Evolutionary conservation across 495 filamentous ascomycete species (phyloP).

Genomic region (Hypomontagnella monticulosa): DNA sequence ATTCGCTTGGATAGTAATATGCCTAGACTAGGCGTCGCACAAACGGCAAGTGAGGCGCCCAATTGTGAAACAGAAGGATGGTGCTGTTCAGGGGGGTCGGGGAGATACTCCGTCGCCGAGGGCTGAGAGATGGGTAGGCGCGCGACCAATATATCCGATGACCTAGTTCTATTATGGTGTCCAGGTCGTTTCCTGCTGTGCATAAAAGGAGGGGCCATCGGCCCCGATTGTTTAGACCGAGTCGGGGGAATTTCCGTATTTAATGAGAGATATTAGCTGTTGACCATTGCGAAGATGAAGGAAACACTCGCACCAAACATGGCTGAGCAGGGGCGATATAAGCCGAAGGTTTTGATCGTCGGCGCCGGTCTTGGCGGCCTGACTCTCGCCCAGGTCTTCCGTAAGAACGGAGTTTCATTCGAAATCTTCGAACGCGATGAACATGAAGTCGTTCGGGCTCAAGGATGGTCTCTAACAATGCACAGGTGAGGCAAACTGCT

Average conservation of each 20-base stretch:
- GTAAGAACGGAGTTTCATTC: constrained; percentile 60
- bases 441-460: constrained; percentile 47
- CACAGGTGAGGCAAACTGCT: constrained; percentile 26
- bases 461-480: constrained; percentile 51
- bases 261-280: not conserved
- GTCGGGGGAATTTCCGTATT: not conserved
- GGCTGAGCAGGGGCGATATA: constrained; percentile 24
- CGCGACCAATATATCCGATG: constrained; percentile 10
- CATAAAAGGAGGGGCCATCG: constrained; percentile 19
- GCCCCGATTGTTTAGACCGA: not conserved
- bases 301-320: constrained; percentile 29
- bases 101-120: constrained; percentile 38
- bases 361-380: constrained; percentile 62
- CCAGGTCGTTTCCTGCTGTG: not conserved
- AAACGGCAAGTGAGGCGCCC: too few species aligned
- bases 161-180: not conserved
- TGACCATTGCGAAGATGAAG: constrained; percentile 20
- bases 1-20: too few species aligned
- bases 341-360: constrained; percentile 55
- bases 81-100: not conserved
- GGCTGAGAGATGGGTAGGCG: constrained; percentile 1
- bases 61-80: too few species aligned
- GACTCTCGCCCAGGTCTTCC: constrained; percentile 63
- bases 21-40: too few species aligned
- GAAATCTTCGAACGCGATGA: constrained; percentile 62